These are phyloP conservation scores for Trichoderma endophyticum DNA, from an alignment of 2,329 filamentous ascomycete genomes.

Conservation along the genomic window DNA sequence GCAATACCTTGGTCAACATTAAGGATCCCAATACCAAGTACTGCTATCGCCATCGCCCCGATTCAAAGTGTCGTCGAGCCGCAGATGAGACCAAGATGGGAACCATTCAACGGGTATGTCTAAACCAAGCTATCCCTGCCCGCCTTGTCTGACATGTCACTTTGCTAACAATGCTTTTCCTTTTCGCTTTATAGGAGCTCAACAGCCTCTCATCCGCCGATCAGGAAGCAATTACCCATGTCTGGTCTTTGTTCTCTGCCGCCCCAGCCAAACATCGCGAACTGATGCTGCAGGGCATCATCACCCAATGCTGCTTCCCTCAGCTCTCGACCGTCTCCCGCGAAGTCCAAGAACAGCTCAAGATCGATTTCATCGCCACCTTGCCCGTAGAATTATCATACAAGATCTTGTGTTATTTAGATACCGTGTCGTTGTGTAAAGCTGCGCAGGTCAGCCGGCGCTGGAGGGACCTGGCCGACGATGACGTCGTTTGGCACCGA, in stretches of 20 bases:
- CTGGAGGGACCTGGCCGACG: slow-evolving; percentile 89
- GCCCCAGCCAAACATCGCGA: slow-evolving; percentile 91
- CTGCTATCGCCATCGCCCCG: slow-evolving; percentile 92
- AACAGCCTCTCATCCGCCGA: slow-evolving; percentile 78
- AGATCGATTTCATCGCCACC: slow-evolving; percentile 92
- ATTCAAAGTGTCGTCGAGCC: slow-evolving; percentile 87
- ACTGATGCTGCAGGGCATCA: slow-evolving; percentile 92
- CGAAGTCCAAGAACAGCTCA: slow-evolving; percentile 88
- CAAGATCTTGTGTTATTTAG: slow-evolving; percentile 88
- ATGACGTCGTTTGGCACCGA: slow-evolving; percentile 93
- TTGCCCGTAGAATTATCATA: slow-evolving; percentile 87
- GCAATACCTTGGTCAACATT: slow-evolving; percentile 31
- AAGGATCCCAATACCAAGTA: slow-evolving; percentile 77
- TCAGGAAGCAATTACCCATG: slow-evolving; percentile 92
- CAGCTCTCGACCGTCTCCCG: slow-evolving; percentile 91
- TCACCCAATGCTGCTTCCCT: slow-evolving; percentile 95
- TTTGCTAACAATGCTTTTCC: slow-evolving; percentile 5
- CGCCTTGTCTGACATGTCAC: background rate
- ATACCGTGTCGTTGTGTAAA: slow-evolving; percentile 92
- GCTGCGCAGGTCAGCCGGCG: slow-evolving; percentile 87
- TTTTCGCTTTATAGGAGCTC: slow-evolving; percentile 59
- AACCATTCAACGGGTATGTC: slow-evolving; percentile 76
- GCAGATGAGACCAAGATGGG: slow-evolving; percentile 97
- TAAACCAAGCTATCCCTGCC: background rate
- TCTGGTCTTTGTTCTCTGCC: slow-evolving; percentile 97